Percentiles rank a stretch among this genome's conserved stretches.
phyloP scores from a whole-genome alignment of 2,329 filamentous ascomycete species.

The Metarhizium robertsii region DNA sequence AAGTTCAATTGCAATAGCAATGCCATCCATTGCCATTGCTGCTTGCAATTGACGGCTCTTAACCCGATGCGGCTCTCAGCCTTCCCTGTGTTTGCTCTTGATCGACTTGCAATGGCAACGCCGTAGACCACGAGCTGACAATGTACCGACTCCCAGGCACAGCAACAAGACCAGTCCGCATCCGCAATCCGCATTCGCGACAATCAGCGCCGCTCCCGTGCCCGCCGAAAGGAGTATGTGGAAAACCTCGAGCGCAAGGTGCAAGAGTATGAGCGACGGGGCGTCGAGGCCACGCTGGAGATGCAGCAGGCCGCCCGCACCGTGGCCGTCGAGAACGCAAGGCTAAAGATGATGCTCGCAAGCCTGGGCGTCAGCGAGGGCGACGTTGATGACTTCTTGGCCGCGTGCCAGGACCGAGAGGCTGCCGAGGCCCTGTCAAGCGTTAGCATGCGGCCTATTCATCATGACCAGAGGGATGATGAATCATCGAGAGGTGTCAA shows the following conservation, averaged over 20 bases:
- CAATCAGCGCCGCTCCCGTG: conserved; percentile 44
- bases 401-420: conserved; percentile 23
- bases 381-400: conserved; percentile 31
- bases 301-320: conserved; percentile 44
- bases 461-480: conserved; percentile 2
- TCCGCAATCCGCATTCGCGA: conserved; percentile 34
- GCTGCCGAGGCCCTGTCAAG: conserved; percentile 16
- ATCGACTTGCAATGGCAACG: too few relatives aligned
- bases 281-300: conserved; percentile 38
- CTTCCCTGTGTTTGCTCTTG: too few relatives aligned
- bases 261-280: conserved; percentile 36
- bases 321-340: conserved; percentile 38
- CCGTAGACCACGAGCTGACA: background rate
- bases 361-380: conserved; percentile 27
- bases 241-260: conserved; percentile 36
- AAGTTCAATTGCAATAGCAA: too few relatives aligned
- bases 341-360: conserved; percentile 32
- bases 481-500: background rate
- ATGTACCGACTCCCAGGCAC: background rate
- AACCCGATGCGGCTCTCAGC: too few relatives aligned
- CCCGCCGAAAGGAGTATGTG: conserved; percentile 40
- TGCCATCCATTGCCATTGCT: too few relatives aligned
- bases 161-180: conserved; percentile 7
- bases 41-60: too few relatives aligned
- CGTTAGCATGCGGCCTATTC: conserved; percentile 6